phyloP scores from a whole-genome alignment of 306 rosid species.

The Trichosanthes cucumerina region DNA sequence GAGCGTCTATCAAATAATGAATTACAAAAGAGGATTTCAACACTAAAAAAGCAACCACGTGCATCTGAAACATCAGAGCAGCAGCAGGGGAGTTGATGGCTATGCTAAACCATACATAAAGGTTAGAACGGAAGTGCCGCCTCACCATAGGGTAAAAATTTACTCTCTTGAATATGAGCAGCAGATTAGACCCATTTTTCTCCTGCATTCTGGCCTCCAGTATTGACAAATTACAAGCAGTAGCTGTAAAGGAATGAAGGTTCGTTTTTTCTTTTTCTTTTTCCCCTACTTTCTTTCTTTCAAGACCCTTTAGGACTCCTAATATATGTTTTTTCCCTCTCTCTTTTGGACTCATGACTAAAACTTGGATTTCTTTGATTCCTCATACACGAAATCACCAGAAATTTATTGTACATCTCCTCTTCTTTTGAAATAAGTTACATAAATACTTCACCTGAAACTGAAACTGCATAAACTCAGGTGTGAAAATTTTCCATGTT shows the following conservation, averaged over 20 bases:
- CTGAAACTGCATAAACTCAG: no score
- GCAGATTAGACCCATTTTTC: not conserved
- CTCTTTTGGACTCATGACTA: not conserved
- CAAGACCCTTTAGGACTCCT: not conserved
- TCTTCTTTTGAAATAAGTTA: not conserved
- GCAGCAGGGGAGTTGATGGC: slow-evolving; percentile 7
- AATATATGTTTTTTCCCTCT: no score
- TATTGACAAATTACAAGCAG: not conserved
- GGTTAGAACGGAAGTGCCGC: not conserved
- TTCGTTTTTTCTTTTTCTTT: not conserved
- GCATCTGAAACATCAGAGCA: slow-evolving; percentile 19
- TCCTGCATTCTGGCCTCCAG: not conserved
- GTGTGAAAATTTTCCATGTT: no score
- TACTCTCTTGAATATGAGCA: not conserved
- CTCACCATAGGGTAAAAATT: not conserved
- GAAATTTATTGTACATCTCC: not conserved
- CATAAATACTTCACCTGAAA: not conserved
- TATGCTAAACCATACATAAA: not conserved
- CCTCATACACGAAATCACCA: not conserved
- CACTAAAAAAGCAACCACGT: slow-evolving; percentile 20
- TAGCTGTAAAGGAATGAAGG: not conserved
- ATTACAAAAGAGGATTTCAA: slow-evolving; percentile 40
- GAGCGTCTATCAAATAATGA: slow-evolving; percentile 44
- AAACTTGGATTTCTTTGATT: not conserved
- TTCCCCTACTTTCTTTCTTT: not conserved